A percentile compares a stretch with the other conserved stretches of the same genome.
Conservation (phyloP, 2,329 filamentous ascomycete species). For the Alternaria metachromatica region DNA sequence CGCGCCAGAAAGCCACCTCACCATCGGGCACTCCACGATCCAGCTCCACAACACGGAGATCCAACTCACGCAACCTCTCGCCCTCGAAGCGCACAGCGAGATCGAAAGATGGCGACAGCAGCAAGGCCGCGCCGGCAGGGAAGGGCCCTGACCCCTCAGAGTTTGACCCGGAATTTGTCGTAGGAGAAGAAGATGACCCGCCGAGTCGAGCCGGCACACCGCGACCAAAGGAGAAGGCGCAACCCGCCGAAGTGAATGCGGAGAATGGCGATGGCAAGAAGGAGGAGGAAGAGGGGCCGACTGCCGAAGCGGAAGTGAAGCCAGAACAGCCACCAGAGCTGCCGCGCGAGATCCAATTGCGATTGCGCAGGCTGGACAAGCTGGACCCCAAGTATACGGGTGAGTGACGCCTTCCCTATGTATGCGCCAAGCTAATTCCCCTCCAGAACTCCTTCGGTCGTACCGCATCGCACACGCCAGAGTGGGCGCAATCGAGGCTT, state of each 20-base stretch:
- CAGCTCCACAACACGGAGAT: slow-evolving; percentile 54
- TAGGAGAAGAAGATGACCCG: slow-evolving; percentile 79
- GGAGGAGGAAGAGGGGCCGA: slow-evolving; percentile 40
- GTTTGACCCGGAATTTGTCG: slow-evolving; percentile 84
- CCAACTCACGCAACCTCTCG: slow-evolving; percentile 53
- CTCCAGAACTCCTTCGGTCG: slow-evolving; percentile 82
- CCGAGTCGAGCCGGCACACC: slow-evolving; percentile 69
- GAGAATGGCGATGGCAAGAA: slow-evolving; percentile 41
- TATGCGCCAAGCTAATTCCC: slow-evolving; percentile 19
- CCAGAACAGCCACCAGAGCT: slow-evolving; percentile 61
- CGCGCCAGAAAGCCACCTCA: slow-evolving; percentile 67
- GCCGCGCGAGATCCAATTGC: slow-evolving; percentile 75
- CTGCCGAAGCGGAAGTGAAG: slow-evolving; percentile 39
- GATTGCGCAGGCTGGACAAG: slow-evolving; percentile 86
- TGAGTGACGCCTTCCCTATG: slow-evolving; percentile 44
- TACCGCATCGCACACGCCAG: slow-evolving; percentile 91
- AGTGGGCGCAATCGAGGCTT: slow-evolving; percentile 86
- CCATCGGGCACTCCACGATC: slow-evolving; percentile 54
- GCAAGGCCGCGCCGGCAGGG: slow-evolving; percentile 54
- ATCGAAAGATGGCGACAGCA: slow-evolving; percentile 42
- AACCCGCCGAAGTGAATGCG: slow-evolving; percentile 24
- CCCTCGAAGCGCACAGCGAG: slow-evolving; percentile 44
- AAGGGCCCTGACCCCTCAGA: slow-evolving; percentile 80
- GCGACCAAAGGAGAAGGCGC: slow-evolving; percentile 53
- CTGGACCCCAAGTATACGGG: slow-evolving; percentile 86